Base-by-base conservation (phyloP, 2,329 filamentous ascomycete genomes). In the Hypoxylon sp. region DNA sequence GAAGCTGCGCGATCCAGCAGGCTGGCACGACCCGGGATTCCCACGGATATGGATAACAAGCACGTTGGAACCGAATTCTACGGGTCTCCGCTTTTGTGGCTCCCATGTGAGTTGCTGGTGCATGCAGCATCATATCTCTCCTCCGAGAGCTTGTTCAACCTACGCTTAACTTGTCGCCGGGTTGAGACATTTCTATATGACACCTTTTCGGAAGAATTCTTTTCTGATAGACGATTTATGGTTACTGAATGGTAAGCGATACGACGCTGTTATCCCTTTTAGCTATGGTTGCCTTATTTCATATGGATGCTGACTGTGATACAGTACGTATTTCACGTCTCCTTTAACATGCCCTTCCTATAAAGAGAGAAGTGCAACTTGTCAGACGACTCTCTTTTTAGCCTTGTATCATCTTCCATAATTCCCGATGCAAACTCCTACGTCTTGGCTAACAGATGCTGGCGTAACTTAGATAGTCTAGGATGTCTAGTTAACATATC, bases 201-300 rank as follows among this genome's bases (percentile, higher is more conserved):
- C 14, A 46, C 65, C n/a, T 74, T 75, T 36, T 65, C 69, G 10
- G 58, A 52, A 13, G 73, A 74, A 55, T 74, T 74, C 67, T 75
- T 72, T 52, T 59, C 67, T 51, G 63, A 73, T 14, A 69, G 73
- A 28, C 71, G 73, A 11, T 73, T 75, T 38, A 73, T 74, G 63
- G 60, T 75, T 34, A 73, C 70, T 17, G 60, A 67, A 48, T 66
- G 68, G 68, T 71, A 58, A 49, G 68, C n/a, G 11, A 17, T 10
- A 25, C 10, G 10, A 2, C 19, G 9, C 21, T 17, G 4, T 43
- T 1, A 4, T 21, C 7, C 14, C 1, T 2, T 51, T n/a, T 30
- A 11, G 10, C 34, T 5, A 21, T 19, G 19, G 10, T 5, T 30
- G 14, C 7, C 30, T 21, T 25, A 19, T 49, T 25, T 28, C 6